A percentile compares a stretch with the other conserved stretches of the same genome.
phyloP scores from a whole-genome alignment of 352 stramenopile genomes.

The Salisapilia sapeloensis region DNA sequence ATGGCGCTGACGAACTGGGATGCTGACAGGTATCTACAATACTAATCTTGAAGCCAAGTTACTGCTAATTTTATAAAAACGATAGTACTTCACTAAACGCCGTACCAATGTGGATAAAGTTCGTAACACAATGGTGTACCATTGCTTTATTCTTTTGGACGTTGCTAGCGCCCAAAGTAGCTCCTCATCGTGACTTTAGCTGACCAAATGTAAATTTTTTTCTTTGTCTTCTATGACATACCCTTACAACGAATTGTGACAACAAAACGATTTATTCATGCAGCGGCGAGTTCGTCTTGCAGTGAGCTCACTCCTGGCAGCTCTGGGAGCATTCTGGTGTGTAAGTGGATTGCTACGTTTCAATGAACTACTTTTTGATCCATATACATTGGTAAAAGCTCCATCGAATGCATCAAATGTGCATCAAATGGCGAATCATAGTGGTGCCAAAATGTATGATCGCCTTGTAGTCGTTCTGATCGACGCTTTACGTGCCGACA shows the following conservation, averaged over 20 bases:
- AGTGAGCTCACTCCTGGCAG: too few relatives aligned
- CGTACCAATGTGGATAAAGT: conserved; percentile 93
- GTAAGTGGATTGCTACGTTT: too few relatives aligned
- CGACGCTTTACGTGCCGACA: conserved; percentile 74
- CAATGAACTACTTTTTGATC: too few relatives aligned
- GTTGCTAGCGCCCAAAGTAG: conserved; percentile 85
- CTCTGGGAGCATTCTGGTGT: too few relatives aligned
- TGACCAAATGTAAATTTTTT: too few relatives aligned
- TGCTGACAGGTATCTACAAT: conserved; percentile 27
- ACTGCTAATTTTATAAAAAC: background rate
- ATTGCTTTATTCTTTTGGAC: conserved; percentile 91
- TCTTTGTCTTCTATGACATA: too few relatives aligned
- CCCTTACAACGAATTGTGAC: too few relatives aligned
- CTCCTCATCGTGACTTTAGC: conserved; percentile 87
- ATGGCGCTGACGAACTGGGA: conserved; percentile 94
- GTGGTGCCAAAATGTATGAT: conserved; percentile 46
- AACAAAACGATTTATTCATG: too few relatives aligned
- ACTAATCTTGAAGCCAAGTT: background rate
- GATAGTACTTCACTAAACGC: conserved; percentile 18
- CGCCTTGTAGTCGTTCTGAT: conserved; percentile 77
- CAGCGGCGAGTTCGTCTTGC: too few relatives aligned
- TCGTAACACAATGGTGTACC: conserved; percentile 87
- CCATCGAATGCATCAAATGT: too few relatives aligned
- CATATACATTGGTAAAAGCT: too few relatives aligned
- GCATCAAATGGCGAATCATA: too few relatives aligned